phyloP scores from a whole-genome alignment of 139 green algal genomes.

The Pycnococcus provasolii region DNA sequence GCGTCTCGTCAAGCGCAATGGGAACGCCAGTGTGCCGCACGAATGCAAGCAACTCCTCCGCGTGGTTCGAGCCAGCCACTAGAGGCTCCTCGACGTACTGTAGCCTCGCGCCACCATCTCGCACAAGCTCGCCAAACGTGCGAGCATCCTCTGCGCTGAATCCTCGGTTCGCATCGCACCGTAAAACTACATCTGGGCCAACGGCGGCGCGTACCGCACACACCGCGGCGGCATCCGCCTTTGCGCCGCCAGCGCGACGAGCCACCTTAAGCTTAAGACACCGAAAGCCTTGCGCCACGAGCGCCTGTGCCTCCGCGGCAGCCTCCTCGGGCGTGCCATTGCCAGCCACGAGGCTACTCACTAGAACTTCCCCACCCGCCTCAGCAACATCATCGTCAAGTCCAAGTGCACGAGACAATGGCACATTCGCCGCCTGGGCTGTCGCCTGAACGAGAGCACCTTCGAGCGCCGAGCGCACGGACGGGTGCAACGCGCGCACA shows the following conservation, averaged over 20 bases:
- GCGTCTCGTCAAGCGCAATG: conserved; percentile 69
- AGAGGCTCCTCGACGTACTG: conserved; percentile 77
- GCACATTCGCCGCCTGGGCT: conserved; percentile 5
- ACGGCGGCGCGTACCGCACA: conserved; percentile 48
- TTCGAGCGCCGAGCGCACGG: conserved; percentile 64
- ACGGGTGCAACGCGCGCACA: conserved; percentile 40
- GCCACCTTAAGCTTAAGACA: conserved; percentile 82
- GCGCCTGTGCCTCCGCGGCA: background rate
- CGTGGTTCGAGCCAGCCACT: conserved; percentile 18
- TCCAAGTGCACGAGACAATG: background rate
- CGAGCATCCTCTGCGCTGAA: conserved; percentile 65
- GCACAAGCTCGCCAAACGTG: conserved; percentile 31
- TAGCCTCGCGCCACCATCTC: conserved; percentile 26
- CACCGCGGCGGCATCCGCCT: conserved; percentile 59
- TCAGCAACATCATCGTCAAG: background rate
- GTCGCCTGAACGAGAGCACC: conserved; percentile 54
- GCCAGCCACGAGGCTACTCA: conserved; percentile 39
- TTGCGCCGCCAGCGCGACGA: conserved; percentile 9
- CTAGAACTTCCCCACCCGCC: background rate
- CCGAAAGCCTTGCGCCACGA: conserved; percentile 12
- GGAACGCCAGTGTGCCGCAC: conserved; percentile 43
- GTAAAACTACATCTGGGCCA: conserved; percentile 46
- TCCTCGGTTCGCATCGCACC: conserved; percentile 77
- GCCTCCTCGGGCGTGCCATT: background rate
- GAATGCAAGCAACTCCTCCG: conserved; percentile 49